phyloP scores from a whole-genome alignment of 306 rosid species.

The Lupinus albus region DNA sequence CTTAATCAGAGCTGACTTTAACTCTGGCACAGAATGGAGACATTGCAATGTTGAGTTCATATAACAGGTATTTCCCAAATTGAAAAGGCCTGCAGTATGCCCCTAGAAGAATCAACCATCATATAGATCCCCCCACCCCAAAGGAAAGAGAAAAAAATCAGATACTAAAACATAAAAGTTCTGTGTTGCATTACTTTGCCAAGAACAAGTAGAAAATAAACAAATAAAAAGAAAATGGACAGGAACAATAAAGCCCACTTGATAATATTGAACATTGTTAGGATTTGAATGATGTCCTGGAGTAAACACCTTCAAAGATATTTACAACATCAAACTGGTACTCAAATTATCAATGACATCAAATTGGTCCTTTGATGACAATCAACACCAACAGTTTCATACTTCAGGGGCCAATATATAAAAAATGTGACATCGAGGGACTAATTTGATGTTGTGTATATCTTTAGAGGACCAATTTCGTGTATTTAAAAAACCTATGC shows the following conservation, averaged over 20 bases:
- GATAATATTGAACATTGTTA: neutral
- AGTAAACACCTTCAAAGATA: neutral
- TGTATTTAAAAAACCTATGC: too few relatives aligned
- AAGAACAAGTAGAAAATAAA: slow-evolving; percentile 18
- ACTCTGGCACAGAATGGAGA: slow-evolving; percentile 97
- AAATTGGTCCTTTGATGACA: slow-evolving; percentile 32
- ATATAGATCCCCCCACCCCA: slow-evolving; percentile 16
- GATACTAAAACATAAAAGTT: slow-evolving; percentile 26
- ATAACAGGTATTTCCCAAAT: slow-evolving; percentile 96
- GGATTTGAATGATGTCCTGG: neutral
- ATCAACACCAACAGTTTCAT: slow-evolving; percentile 3
- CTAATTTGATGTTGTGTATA: neutral
- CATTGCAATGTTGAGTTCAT: slow-evolving; percentile 99
- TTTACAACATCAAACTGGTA: neutral
- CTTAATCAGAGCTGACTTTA: slow-evolving; percentile 89
- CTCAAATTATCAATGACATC: neutral
- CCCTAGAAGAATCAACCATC: slow-evolving; percentile 58
- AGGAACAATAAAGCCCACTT: slow-evolving; percentile 8
- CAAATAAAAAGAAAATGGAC: neutral
- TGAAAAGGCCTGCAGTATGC: slow-evolving; percentile 88
- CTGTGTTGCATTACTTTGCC: neutral
- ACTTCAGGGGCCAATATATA: neutral
- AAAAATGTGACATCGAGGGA: slow-evolving; percentile 3
- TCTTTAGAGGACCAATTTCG: neutral
- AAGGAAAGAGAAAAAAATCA: slow-evolving; percentile 6